Evolutionary conservation across 2,329 filamentous ascomycete species (phyloP).

Genomic region (Phyllosticta capitalensis): DNA sequence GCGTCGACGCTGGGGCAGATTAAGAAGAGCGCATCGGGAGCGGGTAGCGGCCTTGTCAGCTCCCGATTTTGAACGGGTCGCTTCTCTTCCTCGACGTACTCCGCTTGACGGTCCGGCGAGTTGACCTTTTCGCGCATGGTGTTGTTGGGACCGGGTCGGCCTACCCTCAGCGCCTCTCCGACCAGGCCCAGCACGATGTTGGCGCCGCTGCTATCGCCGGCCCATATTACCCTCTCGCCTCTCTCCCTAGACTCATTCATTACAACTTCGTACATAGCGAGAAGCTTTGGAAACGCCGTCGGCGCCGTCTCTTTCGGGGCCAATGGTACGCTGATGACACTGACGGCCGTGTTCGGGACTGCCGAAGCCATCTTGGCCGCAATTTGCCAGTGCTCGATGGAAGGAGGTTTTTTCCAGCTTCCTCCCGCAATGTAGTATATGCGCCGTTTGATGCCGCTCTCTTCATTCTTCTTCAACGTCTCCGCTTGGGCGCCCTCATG

Average conservation of each 20-base stretch:
- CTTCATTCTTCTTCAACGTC: conserved; percentile 5
- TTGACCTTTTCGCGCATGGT: not conserved
- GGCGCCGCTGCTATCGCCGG: conserved; percentile 47
- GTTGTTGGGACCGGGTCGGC: conserved; percentile 11
- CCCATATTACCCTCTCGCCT: conserved; percentile 38
- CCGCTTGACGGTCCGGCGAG: not conserved
- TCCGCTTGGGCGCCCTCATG: not conserved
- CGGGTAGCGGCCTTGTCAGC: conserved; percentile 8
- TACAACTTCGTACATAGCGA: conserved; percentile 35
- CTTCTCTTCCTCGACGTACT: not conserved
- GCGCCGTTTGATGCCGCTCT: conserved; percentile 16
- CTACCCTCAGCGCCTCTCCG: conserved; percentile 29
- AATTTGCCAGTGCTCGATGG: conserved; percentile 44
- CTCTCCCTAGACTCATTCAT: conserved; percentile 30
- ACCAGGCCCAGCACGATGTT: conserved; percentile 41
- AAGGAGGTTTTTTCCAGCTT: conserved; percentile 45
- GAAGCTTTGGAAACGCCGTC: conserved; percentile 38
- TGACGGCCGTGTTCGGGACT: conserved; percentile 34
- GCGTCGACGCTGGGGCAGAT: conserved; percentile 44
- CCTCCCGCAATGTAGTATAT: conserved; percentile 50
- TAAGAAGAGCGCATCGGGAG: conserved; percentile 31
- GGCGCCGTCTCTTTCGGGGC: conserved; percentile 45
- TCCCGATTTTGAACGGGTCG: not conserved
- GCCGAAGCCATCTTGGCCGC: conserved; percentile 36
- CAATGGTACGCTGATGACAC: conserved; percentile 44